Base-by-base conservation (phyloP, 2,329 filamentous ascomycete species). In the Aspergillus hortae region DNA sequence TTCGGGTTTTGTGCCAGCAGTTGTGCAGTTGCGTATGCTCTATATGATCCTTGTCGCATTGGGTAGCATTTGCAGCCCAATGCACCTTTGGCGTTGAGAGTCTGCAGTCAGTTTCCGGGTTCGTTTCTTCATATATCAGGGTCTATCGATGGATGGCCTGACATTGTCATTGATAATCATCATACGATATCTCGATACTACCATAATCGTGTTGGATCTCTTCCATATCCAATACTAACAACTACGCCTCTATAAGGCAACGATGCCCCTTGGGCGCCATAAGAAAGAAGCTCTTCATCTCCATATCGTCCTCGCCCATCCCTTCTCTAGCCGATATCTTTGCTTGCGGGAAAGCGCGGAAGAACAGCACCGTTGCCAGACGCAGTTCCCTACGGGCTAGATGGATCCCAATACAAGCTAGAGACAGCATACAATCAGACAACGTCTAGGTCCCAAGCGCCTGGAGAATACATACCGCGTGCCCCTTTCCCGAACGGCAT, bases 401-500 rank as follows among this genome's bases (percentile, higher is more conserved):
- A 59, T 89, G 85, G 5, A 84, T 81, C 0, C 86, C 87, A 4
- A 90, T 74, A 58, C 87, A 90, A 68, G 86, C 66, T 68, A 32
- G 23, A 25, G 35, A 19, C 11, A 23, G 23, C 23, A n/a, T 11
- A 11, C 36, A 4, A 27, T 35, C 5, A 33, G 9, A 23, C 23
- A 11, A 30, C 5, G 9, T 23, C n/a, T 35, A 17, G 19, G 23
- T n/a, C 7, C 42, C 27, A 6, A 21, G 11, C 4, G 9, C 56
- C 9, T 51, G 52, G 4, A 45, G 14, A 2, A 19, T 2, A 59
- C 65, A 55, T 52, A 67, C 65, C 85, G 21, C 86, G 74, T 0
- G 85, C 83, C 0, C 87, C 87, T 15, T 81, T 86, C 1, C 85
- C 83, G 64, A 89, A 89, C 0, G 85, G 84, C 74, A 84, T 83